phyloP scores from a whole-genome alignment of 179 eudicot genomes.

The Vitellaria paradoxa region DNA sequence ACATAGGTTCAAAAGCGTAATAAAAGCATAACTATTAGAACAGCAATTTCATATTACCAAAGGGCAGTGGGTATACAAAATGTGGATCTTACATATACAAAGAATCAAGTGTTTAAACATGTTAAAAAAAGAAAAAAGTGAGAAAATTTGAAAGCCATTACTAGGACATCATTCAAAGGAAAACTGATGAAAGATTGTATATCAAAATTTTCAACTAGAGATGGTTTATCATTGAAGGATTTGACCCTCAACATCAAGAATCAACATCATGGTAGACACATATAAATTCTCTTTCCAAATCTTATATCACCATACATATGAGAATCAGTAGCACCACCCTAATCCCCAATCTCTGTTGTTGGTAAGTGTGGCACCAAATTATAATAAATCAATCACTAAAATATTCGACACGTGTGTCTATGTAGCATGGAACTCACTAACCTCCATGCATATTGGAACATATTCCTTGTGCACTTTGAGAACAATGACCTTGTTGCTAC shows the following conservation, averaged over 20 bases:
- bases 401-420: too few species aligned
- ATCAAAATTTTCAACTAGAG: not conserved
- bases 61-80: not conserved
- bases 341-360: not conserved
- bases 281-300: not conserved
- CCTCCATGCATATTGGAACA: constrained; percentile 99
- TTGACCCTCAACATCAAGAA: constrained; percentile 1
- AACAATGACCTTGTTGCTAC: constrained; percentile 76
- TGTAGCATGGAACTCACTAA: constrained; percentile 31
- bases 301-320: not conserved
- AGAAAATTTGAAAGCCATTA: not conserved
- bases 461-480: constrained; percentile 94
- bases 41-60: not conserved
- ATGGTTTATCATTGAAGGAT: not conserved
- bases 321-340: not conserved
- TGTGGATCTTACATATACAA: not conserved
- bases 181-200: not conserved
- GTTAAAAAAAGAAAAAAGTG: not conserved
- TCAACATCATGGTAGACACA: constrained; percentile 5
- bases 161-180: not conserved
- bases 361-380: not conserved
- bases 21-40: constrained; percentile 1
- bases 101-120: not conserved
- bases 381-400: not conserved
- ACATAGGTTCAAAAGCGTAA: constrained; percentile 1